phyloP scores from a whole-genome alignment of 441 rosid species.

The Omphalea diandra region DNA sequence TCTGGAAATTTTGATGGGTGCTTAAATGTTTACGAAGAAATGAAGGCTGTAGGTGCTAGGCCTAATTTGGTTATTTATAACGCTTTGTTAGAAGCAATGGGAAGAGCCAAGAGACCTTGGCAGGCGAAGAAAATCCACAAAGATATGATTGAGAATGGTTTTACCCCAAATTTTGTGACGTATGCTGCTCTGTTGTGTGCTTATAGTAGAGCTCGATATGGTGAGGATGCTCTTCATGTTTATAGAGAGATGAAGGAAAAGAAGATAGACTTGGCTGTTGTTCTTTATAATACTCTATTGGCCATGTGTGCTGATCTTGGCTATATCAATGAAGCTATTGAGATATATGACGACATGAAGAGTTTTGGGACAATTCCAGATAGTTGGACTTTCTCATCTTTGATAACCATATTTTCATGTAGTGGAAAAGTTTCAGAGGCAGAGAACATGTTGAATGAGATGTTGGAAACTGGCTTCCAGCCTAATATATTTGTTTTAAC shows the following conservation, averaged over 20 bases:
- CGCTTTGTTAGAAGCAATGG: slow-evolving; percentile 84
- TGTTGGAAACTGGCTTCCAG: slow-evolving; percentile 76
- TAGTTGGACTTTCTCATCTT: slow-evolving; percentile 88
- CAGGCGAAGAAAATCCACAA: slow-evolving; percentile 65
- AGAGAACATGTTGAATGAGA: slow-evolving; percentile 64
- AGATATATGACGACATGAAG: slow-evolving; percentile 71
- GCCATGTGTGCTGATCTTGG: slow-evolving; percentile 94
- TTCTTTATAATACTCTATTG: slow-evolving; percentile 76
- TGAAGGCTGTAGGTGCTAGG: slow-evolving; percentile 80
- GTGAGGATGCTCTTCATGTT: slow-evolving; percentile 64
- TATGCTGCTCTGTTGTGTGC: slow-evolving; percentile 73
- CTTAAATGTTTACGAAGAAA: slow-evolving; percentile 84
- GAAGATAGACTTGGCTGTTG: slow-evolving; percentile 48
- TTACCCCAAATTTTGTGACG: slow-evolving; percentile 57
- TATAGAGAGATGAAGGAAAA: slow-evolving; percentile 87
- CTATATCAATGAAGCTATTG: slow-evolving; percentile 56
- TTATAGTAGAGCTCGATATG: slow-evolving; percentile 77
- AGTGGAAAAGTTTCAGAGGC: slow-evolving; percentile 72
- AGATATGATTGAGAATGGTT: slow-evolving; percentile 59
- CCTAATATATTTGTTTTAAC: slow-evolving; percentile 77
- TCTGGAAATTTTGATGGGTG: slow-evolving; percentile 80
- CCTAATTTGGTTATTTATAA: slow-evolving; percentile 67
- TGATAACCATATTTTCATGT: slow-evolving; percentile 75
- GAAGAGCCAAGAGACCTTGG: slow-evolving; percentile 96
- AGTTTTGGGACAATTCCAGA: slow-evolving; percentile 58